These are phyloP conservation scores for Penicillium thymicola DNA, from an alignment of 2,329 filamentous ascomycete genomes.

Conservation along the genomic window DNA sequence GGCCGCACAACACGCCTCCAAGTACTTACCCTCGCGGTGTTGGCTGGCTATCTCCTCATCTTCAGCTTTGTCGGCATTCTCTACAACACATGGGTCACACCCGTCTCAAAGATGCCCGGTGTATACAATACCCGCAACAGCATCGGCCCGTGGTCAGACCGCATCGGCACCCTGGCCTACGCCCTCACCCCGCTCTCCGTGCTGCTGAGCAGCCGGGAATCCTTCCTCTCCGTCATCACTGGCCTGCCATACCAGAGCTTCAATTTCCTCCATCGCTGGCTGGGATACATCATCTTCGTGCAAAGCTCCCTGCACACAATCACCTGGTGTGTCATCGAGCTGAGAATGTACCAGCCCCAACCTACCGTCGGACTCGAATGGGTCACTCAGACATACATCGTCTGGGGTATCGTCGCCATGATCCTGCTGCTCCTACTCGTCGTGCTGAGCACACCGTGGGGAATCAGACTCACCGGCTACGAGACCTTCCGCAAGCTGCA, in stretches of 20 bases:
- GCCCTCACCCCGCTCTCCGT: slow-evolving; percentile 70
- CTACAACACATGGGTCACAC: slow-evolving; percentile 68
- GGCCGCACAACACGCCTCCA: slow-evolving; percentile 67
- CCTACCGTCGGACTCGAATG: slow-evolving; percentile 56
- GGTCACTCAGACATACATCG: slow-evolving; percentile 64
- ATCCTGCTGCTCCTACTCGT: slow-evolving; percentile 60
- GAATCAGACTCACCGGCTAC: slow-evolving; percentile 66
- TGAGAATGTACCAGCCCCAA: slow-evolving; percentile 67
- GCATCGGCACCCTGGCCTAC: slow-evolving; percentile 68
- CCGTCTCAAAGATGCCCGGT: slow-evolving; percentile 54
- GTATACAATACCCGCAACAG: slow-evolving; percentile 63
- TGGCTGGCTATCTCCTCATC: slow-evolving; percentile 62
- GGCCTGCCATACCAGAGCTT: slow-evolving; percentile 74
- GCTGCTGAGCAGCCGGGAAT: slow-evolving; percentile 66
- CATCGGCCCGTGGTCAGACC: slow-evolving; percentile 66
- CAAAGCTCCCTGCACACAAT: slow-evolving; percentile 69
- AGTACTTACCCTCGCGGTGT: slow-evolving; percentile 56
- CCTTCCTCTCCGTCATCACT: slow-evolving; percentile 65
- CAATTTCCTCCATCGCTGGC: slow-evolving; percentile 74
- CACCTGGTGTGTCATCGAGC: slow-evolving; percentile 66
- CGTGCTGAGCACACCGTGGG: slow-evolving; percentile 57
- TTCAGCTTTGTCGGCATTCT: slow-evolving; percentile 67
- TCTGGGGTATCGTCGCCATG: slow-evolving; percentile 71
- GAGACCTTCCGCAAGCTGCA: slow-evolving; percentile 74
- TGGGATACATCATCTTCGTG: slow-evolving; percentile 68